These are phyloP conservation scores for Phyllosticta paracitricarpa DNA, from an alignment of 2,329 filamentous ascomycete species.

Conservation along the genomic window DNA sequence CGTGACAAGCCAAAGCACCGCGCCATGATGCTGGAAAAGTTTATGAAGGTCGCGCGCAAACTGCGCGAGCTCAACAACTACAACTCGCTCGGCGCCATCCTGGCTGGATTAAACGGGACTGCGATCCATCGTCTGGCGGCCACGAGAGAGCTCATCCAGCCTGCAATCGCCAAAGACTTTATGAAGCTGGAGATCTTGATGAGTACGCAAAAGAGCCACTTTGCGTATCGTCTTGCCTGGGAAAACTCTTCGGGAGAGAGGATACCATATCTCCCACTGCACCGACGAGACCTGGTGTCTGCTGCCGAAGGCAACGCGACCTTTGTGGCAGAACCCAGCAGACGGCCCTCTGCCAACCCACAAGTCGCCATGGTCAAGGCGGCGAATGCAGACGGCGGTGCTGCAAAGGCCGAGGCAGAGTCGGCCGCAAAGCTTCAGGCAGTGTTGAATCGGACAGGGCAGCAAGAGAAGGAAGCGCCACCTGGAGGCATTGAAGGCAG, in stretches of 20 bases:
- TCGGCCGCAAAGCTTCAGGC: conserved; percentile 4
- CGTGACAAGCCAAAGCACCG: conserved; percentile 94
- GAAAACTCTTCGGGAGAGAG: conserved; percentile 84
- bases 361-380: neutral
- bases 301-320: conserved; percentile 90
- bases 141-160: conserved; percentile 65
- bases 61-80: conserved; percentile 92
- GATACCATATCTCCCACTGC: conserved; percentile 87
- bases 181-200: conserved; percentile 83
- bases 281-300: conserved; percentile 79
- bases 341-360: neutral
- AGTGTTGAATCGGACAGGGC: conserved; percentile 21
- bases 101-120: conserved; percentile 84
- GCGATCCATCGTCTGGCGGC: conserved; percentile 74
- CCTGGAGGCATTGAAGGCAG: conserved; percentile 25
- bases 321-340: conserved; percentile 52
- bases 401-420: neutral
- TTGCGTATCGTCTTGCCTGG: conserved; percentile 94
- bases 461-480: conserved; percentile 33
- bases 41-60: conserved; percentile 79
- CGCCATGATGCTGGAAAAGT: conserved; percentile 84
- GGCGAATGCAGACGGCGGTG: conserved; percentile 18
- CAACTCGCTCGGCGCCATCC: conserved; percentile 85
- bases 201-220: conserved; percentile 85
- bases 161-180: conserved; percentile 69